Evolutionary conservation across 2,329 filamentous ascomycete genomes (phyloP), one percentile per base, ranked within the genome.

Genomic region (Penicillium concentricum): DNA sequence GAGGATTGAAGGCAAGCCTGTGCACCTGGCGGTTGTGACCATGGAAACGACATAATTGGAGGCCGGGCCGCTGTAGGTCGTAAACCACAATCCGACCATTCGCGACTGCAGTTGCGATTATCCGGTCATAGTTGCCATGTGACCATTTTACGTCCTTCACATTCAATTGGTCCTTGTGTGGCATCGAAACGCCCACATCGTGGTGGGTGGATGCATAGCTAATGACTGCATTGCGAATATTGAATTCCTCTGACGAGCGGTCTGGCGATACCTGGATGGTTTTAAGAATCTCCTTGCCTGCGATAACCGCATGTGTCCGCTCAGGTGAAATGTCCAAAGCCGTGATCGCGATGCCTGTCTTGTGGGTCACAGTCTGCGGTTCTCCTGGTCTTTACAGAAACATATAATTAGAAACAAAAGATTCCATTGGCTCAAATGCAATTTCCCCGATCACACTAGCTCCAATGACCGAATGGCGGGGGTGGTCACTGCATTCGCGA

Each of bases 91-190:
- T 84, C 65, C 85, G 84, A 60, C 85, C 85, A 73, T 86, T 87
- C 51, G 82, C 82, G 24, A 83, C 85, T 26, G 85, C 85, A 12
- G 85, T 87, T 38, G 84, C 85, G 61, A 88, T 84, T 63, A 81
- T 81, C 58, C 82, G 80, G 64, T 80, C 81, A 68, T 81, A 86
- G 51, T 79, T 78, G 57, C 83, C 82, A 73, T 86, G 84, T 50
- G 85, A 87, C 85, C 85, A 88, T 61, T 86, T 86, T 30, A 88
- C 85, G 71, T 88, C 85, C 59, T 83, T 84, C 61, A 86, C 84
- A 52, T 84, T 82, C 60, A 87, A 77, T 58, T 83, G 83, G 58
- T 85, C 82, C 60, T 82, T 81, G 68, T 84, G 78, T 41, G 81
- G 78, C 48, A 79, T 75, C 41, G 78, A 76, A 51, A 78, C 71